These are phyloP conservation scores for Boletus bicolor DNA, from an alignment of 768 basidiomycete genomes.

Conservation along the genomic window DNA sequence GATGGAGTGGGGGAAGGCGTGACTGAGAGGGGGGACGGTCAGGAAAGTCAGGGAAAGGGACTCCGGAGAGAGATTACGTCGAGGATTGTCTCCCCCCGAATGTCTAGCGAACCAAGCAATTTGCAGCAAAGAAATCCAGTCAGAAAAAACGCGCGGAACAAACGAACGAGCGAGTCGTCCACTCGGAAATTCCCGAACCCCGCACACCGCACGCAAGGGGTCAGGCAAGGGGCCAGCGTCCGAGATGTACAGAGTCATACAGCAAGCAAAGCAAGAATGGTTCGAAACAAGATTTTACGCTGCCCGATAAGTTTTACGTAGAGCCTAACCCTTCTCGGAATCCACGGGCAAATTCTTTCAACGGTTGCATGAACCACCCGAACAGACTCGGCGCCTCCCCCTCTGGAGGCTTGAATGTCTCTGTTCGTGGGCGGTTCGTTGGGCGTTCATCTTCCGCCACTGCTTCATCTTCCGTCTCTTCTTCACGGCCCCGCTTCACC, in stretches of 20 bases:
- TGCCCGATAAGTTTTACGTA: conserved; percentile 13
- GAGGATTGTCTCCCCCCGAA: conserved; percentile 8
- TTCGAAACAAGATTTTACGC: conserved; percentile 1
- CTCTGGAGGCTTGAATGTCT: conserved; percentile 41
- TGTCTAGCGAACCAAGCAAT: conserved; percentile 4
- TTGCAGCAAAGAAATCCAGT: conserved; percentile 6
- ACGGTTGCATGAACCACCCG: conserved; percentile 60
- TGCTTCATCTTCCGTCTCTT: conserved; percentile 34
- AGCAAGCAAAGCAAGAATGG: not conserved
- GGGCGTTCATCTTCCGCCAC: conserved; percentile 41
- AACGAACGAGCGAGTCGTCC: conserved; percentile 7
- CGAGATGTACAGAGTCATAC: conserved; percentile 9
- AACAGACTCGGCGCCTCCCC: conserved; percentile 46
- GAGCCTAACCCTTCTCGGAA: conserved; percentile 57
- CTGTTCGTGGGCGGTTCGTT: conserved; percentile 50
- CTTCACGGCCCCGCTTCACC: conserved; percentile 50
- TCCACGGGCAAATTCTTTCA: conserved; percentile 63
- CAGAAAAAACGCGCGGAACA: conserved; percentile 20
- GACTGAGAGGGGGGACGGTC: not conserved
- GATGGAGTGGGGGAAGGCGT: conserved; percentile 2
- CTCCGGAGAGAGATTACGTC: conserved; percentile 12
- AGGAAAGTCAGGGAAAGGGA: not conserved
- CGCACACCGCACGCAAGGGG: conserved; percentile 21
- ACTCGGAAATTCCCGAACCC: conserved; percentile 31
- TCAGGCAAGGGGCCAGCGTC: conserved; percentile 5